These are phyloP conservation scores for Arthonia radiata DNA, from an alignment of 495 filamentous ascomycete genomes.

Conservation along the genomic window DNA sequence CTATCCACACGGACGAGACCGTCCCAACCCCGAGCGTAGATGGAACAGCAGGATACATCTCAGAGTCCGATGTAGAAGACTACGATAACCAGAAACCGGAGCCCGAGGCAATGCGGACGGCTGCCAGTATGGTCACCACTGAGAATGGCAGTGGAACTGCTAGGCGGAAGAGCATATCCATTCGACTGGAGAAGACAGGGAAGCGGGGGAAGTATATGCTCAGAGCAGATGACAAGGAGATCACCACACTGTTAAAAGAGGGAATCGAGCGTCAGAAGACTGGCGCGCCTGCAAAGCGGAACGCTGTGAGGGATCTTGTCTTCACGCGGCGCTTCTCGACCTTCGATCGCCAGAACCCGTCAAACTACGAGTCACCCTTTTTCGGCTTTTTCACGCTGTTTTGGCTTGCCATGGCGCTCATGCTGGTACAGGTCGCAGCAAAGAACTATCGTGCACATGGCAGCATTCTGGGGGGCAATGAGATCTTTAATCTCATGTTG, in stretches of 20 bases:
- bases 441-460: constrained; percentile 39
- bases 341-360: constrained; percentile 42
- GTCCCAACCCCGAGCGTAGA: too few species aligned
- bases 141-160: constrained; percentile 4
- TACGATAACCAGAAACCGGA: constrained; percentile 8
- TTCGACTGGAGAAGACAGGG: constrained; percentile 21
- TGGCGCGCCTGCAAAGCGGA: constrained; percentile 15
- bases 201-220: constrained; percentile 24
- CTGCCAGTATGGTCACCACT: neutral
- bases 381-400: constrained; percentile 59
- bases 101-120: constrained; percentile 6
- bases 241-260: constrained; percentile 23
- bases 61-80: constrained; percentile 7
- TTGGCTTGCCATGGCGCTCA: constrained; percentile 38
- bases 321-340: constrained; percentile 44
- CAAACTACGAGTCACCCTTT: constrained; percentile 30
- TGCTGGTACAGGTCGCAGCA: constrained; percentile 34
- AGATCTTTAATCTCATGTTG: constrained; percentile 46
- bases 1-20: too few species aligned
- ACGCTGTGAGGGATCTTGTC: constrained; percentile 35
- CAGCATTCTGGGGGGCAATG: constrained; percentile 35
- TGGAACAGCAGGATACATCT: too few species aligned
- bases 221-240: constrained; percentile 29
- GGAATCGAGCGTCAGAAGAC: constrained; percentile 20
- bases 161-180: constrained; percentile 16